A percentile compares a stretch with the other conserved stretches of the same genome.
These are phyloP conservation scores for Hyaloscypha hepaticicola DNA, from an alignment of 495 filamentous ascomycete species.

Conservation along the genomic window DNA sequence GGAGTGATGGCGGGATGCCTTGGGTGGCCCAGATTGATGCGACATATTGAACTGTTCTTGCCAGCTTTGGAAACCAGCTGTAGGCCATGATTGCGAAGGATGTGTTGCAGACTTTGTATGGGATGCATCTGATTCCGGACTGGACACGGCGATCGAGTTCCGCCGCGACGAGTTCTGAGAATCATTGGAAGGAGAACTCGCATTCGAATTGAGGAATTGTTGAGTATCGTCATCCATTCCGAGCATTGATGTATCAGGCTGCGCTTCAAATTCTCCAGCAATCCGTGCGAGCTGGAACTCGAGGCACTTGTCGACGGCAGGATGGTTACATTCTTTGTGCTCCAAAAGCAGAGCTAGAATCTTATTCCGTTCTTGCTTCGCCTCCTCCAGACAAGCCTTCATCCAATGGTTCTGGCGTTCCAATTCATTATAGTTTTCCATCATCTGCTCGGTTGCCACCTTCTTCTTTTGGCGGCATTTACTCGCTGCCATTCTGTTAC, in stretches of 20 bases:
- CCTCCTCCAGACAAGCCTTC: slow-evolving; percentile 39
- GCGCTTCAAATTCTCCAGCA: neutral
- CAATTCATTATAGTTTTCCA: slow-evolving; percentile 45
- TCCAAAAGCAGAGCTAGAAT: slow-evolving; percentile 58
- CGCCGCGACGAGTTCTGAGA: neutral
- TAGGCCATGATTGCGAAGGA: neutral
- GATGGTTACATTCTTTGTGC: slow-evolving; percentile 59
- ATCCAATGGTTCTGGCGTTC: slow-evolving; percentile 39
- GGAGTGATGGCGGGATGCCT: neutral
- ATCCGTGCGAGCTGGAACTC: neutral
- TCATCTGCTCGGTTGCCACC: slow-evolving; percentile 62
- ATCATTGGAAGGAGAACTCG: neutral
- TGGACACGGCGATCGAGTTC: neutral
- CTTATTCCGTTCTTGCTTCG: slow-evolving; percentile 47
- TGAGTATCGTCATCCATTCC: neutral
- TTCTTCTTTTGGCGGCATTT: slow-evolving; percentile 91
- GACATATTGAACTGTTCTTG: neutral
- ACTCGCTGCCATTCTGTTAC: slow-evolving; percentile 79
- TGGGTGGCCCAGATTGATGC: neutral
- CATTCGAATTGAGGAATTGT: neutral
- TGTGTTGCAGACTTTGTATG: neutral
- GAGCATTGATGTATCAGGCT: neutral
- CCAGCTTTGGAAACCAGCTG: neutral
- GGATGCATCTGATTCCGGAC: neutral
- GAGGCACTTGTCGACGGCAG: slow-evolving; percentile 42